Evolutionary conservation across 2,329 filamentous ascomycete species (phyloP).

Genomic region (Coniochaeta prunicola): DNA sequence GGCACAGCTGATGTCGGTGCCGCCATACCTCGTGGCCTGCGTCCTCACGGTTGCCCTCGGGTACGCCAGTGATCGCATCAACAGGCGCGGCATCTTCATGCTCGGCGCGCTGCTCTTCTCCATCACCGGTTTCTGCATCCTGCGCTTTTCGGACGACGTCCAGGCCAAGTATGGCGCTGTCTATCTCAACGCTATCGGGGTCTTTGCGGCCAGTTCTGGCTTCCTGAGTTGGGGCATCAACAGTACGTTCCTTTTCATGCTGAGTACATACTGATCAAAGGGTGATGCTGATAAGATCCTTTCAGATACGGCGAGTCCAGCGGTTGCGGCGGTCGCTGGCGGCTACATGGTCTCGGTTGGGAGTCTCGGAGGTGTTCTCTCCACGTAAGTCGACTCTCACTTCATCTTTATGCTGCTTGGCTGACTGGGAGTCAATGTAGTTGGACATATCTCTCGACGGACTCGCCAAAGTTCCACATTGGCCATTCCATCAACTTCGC

Average conservation of each 20-base stretch:
- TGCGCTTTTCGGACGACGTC: slow-evolving; percentile 5
- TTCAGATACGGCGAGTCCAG: slow-evolving; percentile 3
- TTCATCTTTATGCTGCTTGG: not conserved
- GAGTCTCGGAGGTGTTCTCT: slow-evolving; percentile 5
- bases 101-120: slow-evolving; percentile 4
- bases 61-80: slow-evolving; percentile 3
- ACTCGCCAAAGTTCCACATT: slow-evolving; percentile 7
- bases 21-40: slow-evolving; percentile 5
- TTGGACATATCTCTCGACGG: slow-evolving; percentile 5
- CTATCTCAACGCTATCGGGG: slow-evolving; percentile 5
- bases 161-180: slow-evolving; percentile 5
- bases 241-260: not conserved
- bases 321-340: slow-evolving; percentile 5
- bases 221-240: slow-evolving; percentile 7
- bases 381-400: slow-evolving; percentile 2
- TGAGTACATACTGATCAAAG: not conserved
- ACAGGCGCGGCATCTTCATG: slow-evolving; percentile 6
- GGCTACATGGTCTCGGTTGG: slow-evolving; percentile 6
- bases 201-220: slow-evolving; percentile 5
- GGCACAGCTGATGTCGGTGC: slow-evolving; percentile 8
- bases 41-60: slow-evolving; percentile 3
- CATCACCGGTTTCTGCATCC: slow-evolving; percentile 1
- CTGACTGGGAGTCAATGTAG: not conserved
- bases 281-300: not conserved
- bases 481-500: slow-evolving; percentile 8